Evolutionary conservation across 495 filamentous ascomycete genomes (phyloP), one percentile per base, ranked within the genome.

Genomic region (Penicillium salamii): DNA sequence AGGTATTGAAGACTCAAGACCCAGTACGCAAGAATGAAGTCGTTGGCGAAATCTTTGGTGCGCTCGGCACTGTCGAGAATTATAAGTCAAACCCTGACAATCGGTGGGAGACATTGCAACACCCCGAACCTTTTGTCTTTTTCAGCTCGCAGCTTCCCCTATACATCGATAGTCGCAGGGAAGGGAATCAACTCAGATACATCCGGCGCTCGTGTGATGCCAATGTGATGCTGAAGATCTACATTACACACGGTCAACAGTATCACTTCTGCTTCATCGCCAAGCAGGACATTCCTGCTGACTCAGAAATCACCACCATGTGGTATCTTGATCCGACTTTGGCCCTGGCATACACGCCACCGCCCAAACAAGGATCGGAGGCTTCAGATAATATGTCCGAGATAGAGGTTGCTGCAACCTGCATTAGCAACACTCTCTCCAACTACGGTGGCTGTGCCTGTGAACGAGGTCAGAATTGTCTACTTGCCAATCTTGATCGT

Each of bases 381-480:
- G 23, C 8, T 8, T 26, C 23, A 26, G 74, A 75, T 44, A 73
- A 62, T 42, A 58, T 66, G 3, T 6, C 72, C 75, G 15, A 76
- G 29, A 13, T 11, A 32, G 29, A 78, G 17, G 70, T 76, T 9
- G 72, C 70, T 24, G 70, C 74, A 13, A 69, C 71, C 15, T 83
- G 81, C 75, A 79, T 91, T n/a, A 80, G 84, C 49, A 80, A 78
- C 37, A 82, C 93, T 7, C 81, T 96, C 2, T 84, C 88, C 5
- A 87, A 93, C 59, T 88, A 91, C 62, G 91, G 91, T 21, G 90
- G 88, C 7, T 97, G 91, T 69, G 90, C 91, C 4, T 97, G 91
- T 65, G 76, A 83, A 44, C 66, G 79, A 3, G 74, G 79, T 0
- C 58, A 71, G 9, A 76, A 82, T 21, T 95, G 90, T 58, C 74